Evolutionary conservation across 2,329 filamentous ascomycete genomes (phyloP).

Genomic region (Epichloe gansuensis): DNA sequence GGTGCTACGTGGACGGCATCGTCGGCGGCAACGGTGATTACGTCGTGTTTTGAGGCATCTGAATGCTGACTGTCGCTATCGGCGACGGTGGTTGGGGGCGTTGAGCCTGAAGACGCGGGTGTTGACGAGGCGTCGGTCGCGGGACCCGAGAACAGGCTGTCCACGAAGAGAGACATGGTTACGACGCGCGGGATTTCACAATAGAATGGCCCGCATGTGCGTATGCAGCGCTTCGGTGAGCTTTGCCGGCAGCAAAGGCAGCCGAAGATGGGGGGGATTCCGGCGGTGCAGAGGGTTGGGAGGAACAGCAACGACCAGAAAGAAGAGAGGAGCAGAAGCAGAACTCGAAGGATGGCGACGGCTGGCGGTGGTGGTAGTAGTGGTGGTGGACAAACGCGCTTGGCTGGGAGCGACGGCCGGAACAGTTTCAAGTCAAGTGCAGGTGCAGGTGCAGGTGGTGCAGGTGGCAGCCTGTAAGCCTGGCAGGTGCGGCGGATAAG

Average conservation of each 20-base stretch:
- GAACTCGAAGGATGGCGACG: not conserved
- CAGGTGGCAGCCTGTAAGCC: not conserved
- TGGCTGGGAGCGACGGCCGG: not conserved
- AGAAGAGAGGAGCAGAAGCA: not conserved
- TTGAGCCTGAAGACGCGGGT: slow-evolving; percentile 45
- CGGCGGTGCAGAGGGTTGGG: not conserved
- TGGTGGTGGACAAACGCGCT: not conserved
- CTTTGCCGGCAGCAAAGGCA: slow-evolving; percentile 6
- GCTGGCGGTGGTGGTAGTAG: not conserved
- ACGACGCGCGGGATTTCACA: not conserved
- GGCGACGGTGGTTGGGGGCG: slow-evolving; percentile 53
- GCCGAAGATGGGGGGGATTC: not conserved
- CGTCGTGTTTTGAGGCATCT: slow-evolving; percentile 26
- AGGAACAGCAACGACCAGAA: not conserved
- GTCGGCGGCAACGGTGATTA: slow-evolving; percentile 19
- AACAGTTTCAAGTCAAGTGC: not conserved
- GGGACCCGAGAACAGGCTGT: slow-evolving; percentile 18
- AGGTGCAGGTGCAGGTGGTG: not conserved
- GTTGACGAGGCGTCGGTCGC: slow-evolving; percentile 32
- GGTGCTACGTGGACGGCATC: slow-evolving; percentile 12
- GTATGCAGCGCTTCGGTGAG: slow-evolving; percentile 3
- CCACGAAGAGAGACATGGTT: slow-evolving; percentile 21
- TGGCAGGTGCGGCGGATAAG: not conserved
- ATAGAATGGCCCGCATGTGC: not conserved
- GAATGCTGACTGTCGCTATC: slow-evolving; percentile 47